phyloP scores from a whole-genome alignment of 306 rosid genomes.

The Inga oerstediana region DNA sequence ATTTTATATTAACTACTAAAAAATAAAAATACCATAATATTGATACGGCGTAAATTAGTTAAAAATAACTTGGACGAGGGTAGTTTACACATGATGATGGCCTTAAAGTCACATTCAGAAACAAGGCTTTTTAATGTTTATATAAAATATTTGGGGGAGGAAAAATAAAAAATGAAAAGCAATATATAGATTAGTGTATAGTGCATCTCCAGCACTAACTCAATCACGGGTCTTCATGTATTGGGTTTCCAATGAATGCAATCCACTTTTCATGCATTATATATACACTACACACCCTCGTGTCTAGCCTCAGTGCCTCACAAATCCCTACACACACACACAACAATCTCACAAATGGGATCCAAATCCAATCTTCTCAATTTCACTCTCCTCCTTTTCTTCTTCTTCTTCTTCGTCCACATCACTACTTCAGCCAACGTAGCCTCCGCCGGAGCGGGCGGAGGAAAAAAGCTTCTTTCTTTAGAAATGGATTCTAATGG shows the following conservation, averaged over 20 bases:
- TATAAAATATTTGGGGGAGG: not conserved
- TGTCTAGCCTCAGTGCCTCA: not conserved
- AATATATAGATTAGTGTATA: not conserved
- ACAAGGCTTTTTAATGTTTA: not conserved
- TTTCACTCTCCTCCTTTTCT: constrained; percentile 41
- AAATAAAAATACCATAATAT: too few relatives aligned
- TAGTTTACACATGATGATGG: not conserved
- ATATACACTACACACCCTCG: not conserved
- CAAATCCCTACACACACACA: not conserved
- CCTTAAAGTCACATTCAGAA: not conserved
- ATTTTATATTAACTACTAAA: too few relatives aligned
- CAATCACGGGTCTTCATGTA: not conserved
- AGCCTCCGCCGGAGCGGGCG: not conserved
- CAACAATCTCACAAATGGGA: constrained; percentile 35
- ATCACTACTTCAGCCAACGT: constrained; percentile 5
- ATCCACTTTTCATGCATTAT: constrained; percentile 3
- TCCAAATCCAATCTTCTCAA: constrained; percentile 10
- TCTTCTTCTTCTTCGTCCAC: constrained; percentile 43
- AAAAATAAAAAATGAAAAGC: not conserved
- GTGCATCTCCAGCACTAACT: not conserved
- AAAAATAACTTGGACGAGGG: too few relatives aligned
- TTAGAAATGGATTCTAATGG: constrained; percentile 35
- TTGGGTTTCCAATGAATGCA: not conserved
- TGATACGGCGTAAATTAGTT: too few relatives aligned
- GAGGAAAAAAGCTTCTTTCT: constrained; percentile 34